These are phyloP conservation scores for Wickerhamiella occidentalis DNA, from an alignment of 805 yeast genomes.

Conservation along the genomic window DNA sequence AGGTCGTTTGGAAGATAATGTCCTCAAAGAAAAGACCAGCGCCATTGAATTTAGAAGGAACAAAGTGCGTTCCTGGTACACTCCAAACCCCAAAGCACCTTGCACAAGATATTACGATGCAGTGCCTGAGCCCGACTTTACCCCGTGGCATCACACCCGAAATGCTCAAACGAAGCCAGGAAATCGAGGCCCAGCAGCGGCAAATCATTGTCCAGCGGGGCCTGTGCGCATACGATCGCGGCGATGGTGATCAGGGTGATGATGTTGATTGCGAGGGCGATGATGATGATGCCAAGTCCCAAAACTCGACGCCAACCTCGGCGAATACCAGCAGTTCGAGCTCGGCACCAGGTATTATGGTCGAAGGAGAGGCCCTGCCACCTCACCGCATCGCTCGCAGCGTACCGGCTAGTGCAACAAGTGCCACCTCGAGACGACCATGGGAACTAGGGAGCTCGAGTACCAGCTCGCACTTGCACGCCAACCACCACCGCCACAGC, in stretches of 20 bases:
- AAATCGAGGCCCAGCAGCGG: slow-evolving; percentile 17
- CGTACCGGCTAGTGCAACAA: slow-evolving; percentile 10
- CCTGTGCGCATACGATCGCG: slow-evolving; percentile 2
- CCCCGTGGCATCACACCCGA: slow-evolving; percentile 14
- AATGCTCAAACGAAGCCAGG: slow-evolving; percentile 13
- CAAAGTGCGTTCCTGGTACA: slow-evolving; percentile 12
- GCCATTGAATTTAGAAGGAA: slow-evolving; percentile 7
- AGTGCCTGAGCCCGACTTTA: slow-evolving; percentile 17
- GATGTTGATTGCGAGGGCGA: not conserved
- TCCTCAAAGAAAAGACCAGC: slow-evolving; percentile 7
- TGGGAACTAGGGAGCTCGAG: slow-evolving; percentile 6
- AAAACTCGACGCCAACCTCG: slow-evolving; percentile 15
- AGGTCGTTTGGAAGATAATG: not conserved
- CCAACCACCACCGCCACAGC: not conserved
- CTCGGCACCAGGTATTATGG: not conserved
- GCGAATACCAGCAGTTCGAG: slow-evolving; percentile 16
- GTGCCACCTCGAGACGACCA: slow-evolving; percentile 1
- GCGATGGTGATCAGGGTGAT: not conserved
- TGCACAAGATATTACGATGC: slow-evolving; percentile 15
- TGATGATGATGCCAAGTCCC: slow-evolving; percentile 8
- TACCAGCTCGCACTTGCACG: not conserved
- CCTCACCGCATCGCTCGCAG: slow-evolving; percentile 4
- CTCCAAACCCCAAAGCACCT: slow-evolving; percentile 11
- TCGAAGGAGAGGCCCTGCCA: slow-evolving; percentile 2
- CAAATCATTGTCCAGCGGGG: slow-evolving; percentile 15